These are phyloP conservation scores for Inonotus obliquus DNA, from an alignment of 1,284 basidiomycete species.

Conservation along the genomic window DNA sequence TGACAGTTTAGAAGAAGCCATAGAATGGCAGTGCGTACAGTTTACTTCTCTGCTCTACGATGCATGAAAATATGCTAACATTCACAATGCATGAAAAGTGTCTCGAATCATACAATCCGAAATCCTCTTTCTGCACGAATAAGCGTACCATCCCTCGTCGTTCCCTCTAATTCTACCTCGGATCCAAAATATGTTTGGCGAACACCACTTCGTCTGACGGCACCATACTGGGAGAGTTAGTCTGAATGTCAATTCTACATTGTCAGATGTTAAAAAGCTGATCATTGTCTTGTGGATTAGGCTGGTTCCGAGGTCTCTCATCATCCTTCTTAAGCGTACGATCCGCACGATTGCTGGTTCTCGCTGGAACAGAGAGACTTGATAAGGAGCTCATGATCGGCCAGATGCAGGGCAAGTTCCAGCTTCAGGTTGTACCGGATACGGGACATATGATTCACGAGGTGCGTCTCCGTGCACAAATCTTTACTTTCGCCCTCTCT, in stretches of 20 bases:
- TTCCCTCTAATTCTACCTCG: slow-evolving; percentile 36
- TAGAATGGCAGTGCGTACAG: slow-evolving; percentile 89
- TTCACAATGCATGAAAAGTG: slow-evolving; percentile 34
- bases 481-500: not conserved
- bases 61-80: slow-evolving; percentile 4
- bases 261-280: not conserved
- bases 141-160: slow-evolving; percentile 76
- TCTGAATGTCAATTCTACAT: slow-evolving; percentile 10
- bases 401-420: slow-evolving; percentile 98
- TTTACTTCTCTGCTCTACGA: slow-evolving; percentile 1
- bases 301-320: slow-evolving; percentile 89
- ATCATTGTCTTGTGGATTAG: slow-evolving; percentile 35
- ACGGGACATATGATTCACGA: slow-evolving; percentile 96
- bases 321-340: slow-evolving; percentile 70
- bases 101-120: slow-evolving; percentile 73
- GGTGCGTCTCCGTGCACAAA: slow-evolving; percentile 39
- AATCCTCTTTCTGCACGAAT: slow-evolving; percentile 79
- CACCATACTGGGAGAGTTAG: slow-evolving; percentile 86
- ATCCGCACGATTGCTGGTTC: slow-evolving; percentile 80
- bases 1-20: slow-evolving; percentile 74
- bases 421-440: slow-evolving; percentile 80
- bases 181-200: slow-evolving; percentile 63
- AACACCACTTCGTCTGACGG: slow-evolving; percentile 79
- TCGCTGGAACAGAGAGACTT: slow-evolving; percentile 90
- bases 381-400: slow-evolving; percentile 96